Base-by-base conservation (phyloP, 179 eudicot genomes). In the Beta macrorhiza region DNA sequence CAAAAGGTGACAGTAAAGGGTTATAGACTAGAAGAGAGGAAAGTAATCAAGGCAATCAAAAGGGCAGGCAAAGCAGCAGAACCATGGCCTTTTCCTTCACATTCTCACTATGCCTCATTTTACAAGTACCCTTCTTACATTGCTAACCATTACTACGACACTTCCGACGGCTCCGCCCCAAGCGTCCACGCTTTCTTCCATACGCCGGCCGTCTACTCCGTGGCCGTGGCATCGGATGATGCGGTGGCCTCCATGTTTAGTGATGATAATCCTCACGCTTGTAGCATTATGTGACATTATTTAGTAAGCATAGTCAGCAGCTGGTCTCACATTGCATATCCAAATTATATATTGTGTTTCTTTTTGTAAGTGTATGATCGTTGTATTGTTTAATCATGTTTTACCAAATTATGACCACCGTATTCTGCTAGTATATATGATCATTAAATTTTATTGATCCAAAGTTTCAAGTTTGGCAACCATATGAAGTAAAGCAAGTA, bases 181-280 rank as follows among this genome's bases (percentile, higher is more conserved):
- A 83, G 82, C 25, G 86, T 95, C 14, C 97, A 95, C 59, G 86
- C 94, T 15, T 95, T 95, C 82, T 95, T 95, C 86, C 93, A 93
- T 78, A 93, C 99, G 1, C 99, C 99, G 0, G 84, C 98, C 0
- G 84, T 88, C 52, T 95, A 95, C 90, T 90, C 95, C 0, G 87
- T 91, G 7, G 95, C 98, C 7, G 86, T 92, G 7, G 98, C 94
- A 0, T 90, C 98, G 0, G 99, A 95, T 19, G 99, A 95, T 84
- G 95, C 92, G 0, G 93, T 92, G 3, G 94, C 97, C 72, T 93
- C 98, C 5, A 86, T 95, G 8, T 95, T 95, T 59, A 95, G 99
- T 67, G 98, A 95, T 71, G 99, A 95, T 19, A 95, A 95, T 63
- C 98, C 99, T 15, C 95, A 93, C 65, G 99, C 99, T 57, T 93